These are phyloP conservation scores for Phytophthora hybrid DNA, from an alignment of 352 stramenopile genomes.

Conservation along the genomic window DNA sequence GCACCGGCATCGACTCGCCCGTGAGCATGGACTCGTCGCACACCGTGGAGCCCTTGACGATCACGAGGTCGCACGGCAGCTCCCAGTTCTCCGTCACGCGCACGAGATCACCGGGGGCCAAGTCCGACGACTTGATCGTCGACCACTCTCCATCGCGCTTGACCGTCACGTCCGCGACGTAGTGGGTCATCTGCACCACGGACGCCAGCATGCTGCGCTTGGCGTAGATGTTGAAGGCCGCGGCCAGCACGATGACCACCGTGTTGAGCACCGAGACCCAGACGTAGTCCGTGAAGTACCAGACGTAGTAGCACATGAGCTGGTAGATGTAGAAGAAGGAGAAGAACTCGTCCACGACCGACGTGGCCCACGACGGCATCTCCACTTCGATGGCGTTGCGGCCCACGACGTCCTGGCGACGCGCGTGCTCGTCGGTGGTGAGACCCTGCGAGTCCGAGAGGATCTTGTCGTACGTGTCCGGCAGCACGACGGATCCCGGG, in stretches of 20 bases:
- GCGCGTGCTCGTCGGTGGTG: conserved; percentile 41
- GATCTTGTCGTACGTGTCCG: conserved; percentile 58
- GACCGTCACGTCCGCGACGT: conserved; percentile 73
- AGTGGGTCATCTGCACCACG: conserved; percentile 72
- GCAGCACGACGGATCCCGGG: conserved; percentile 56
- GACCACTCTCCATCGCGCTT: conserved; percentile 62
- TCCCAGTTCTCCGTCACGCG: conserved; percentile 72
- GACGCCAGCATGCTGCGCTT: conserved; percentile 67
- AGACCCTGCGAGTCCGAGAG: conserved; percentile 59
- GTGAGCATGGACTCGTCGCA: conserved; percentile 84
- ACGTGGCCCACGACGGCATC: conserved; percentile 63
- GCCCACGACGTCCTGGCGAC: conserved; percentile 59
- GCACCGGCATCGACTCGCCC: conserved; percentile 88
- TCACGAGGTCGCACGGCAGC: conserved; percentile 74
- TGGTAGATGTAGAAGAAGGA: conserved; percentile 84
- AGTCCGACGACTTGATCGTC: conserved; percentile 52
- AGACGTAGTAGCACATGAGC: conserved; percentile 90
- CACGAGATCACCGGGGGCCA: conserved; percentile 80
- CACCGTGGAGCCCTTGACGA: conserved; percentile 73
- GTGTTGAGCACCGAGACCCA: conserved; percentile 70
- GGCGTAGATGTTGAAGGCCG: conserved; percentile 70
- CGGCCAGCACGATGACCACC: conserved; percentile 62
- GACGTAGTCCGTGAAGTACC: conserved; percentile 78
- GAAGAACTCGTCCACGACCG: conserved; percentile 73
- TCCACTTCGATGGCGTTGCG: conserved; percentile 70